Base-by-base conservation (phyloP, 495 filamentous ascomycete species). In the Talaromyces trachyspermus region DNA sequence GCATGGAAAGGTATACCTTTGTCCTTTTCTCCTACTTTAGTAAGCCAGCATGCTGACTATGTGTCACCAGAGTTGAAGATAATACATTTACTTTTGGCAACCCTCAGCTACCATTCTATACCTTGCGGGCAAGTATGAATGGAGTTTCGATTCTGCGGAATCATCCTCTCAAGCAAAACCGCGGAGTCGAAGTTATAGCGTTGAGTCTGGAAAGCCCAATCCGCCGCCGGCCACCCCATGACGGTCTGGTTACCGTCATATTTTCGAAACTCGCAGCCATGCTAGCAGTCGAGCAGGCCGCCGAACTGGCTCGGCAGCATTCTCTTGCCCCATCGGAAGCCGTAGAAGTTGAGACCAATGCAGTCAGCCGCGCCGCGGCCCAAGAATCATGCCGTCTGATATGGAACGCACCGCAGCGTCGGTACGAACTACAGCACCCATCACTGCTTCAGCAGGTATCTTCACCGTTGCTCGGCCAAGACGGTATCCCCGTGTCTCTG, bases 401-500 rank as follows among this genome's bases (percentile, higher is more conserved):
- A 6, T 89, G 83, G 82, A 79, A 87, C 58, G 64, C 71, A 12
- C 72, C 79, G 43, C 70, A 69, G 41, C 58, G 68, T 41, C 74
- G 72, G 32, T 86, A 89, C 62, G 84, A 84, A 56, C 70, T 91
- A 9, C 79, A 80, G 23, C 86, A 89, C 57, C 85, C 85, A 14
- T 75, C 78, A 0, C 64, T 88, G 15, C 76, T 69, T 18, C 78
- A 74, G 75, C 52, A 62, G 72, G 53, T 66, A 65, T 62, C 65
- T 60, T 52, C 69, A 56, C 57, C 71, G 62, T 41, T 79, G 57
- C 42, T 83, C 57, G 72, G 76, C 58, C 60, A 73, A 62, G 52
- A 75, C 55, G 54, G 83, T 66, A 71, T 84, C 70, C 68, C 75
- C 3, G 74, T 86, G 4, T 82, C 84, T 39, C 82, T 83, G 45